Evolutionary conservation across 495 filamentous ascomycete genomes (phyloP).

Genomic region (Aspergillus cristatus): DNA sequence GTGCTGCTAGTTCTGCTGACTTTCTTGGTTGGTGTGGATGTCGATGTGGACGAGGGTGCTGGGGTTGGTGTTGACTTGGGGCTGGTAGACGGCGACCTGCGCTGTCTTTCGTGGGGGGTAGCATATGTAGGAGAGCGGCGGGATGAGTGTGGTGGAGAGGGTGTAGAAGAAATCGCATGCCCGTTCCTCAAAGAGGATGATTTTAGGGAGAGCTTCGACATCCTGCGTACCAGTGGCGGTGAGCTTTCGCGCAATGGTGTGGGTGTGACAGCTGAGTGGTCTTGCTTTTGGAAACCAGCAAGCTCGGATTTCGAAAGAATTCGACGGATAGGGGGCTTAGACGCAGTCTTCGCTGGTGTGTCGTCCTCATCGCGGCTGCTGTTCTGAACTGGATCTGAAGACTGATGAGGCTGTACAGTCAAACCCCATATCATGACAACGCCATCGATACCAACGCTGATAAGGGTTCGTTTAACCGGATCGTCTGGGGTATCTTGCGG

Average conservation of each 20-base stretch:
- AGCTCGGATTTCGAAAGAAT: constrained; percentile 70
- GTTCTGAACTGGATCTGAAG: constrained; percentile 19
- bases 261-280: constrained; percentile 38
- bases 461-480: constrained; percentile 38
- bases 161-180: constrained; percentile 15
- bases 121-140: constrained; percentile 26
- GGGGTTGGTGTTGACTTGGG: too few species aligned
- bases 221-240: constrained; percentile 54
- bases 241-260: constrained; percentile 48
- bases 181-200: constrained; percentile 23
- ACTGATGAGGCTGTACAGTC: constrained; percentile 30
- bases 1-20: constrained; percentile 9
- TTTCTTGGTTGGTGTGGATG: constrained; percentile 15
- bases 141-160: constrained; percentile 25
- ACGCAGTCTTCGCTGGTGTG: constrained; percentile 46
- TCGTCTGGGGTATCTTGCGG: constrained; percentile 30
- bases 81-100: constrained; percentile 36
- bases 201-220: constrained; percentile 36
- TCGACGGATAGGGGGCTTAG: constrained; percentile 57
- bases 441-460: constrained; percentile 74
- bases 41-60: too few species aligned
- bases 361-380: constrained; percentile 26
- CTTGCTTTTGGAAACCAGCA: constrained; percentile 59
- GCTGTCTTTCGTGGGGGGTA: constrained; percentile 18
- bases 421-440: constrained; percentile 81